A percentile compares a stretch with the other conserved stretches of the same genome.
phyloP scores from a whole-genome alignment of 2,329 filamentous ascomycete species.

The Penicillium paneum region DNA sequence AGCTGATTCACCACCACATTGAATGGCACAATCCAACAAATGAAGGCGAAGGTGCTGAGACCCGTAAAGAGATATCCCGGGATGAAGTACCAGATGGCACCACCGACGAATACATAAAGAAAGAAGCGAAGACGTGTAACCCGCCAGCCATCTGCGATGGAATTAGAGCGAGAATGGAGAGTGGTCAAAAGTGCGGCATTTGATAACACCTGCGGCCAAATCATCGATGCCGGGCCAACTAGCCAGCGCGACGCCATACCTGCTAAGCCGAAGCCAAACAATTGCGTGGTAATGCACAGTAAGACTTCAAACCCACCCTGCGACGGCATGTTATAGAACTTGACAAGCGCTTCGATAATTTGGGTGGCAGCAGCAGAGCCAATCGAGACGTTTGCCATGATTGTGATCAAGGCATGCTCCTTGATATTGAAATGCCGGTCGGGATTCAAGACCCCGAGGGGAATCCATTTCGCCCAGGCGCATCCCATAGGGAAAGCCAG shows the following conservation, averaged over 20 bases:
- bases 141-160: conserved; percentile 42
- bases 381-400: conserved; percentile 49
- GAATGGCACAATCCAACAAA: conserved; percentile 67
- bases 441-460: conserved; percentile 43
- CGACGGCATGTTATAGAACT: conserved; percentile 57
- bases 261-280: conserved; percentile 63
- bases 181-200: conserved; percentile 49
- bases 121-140: conserved; percentile 41
- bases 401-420: conserved; percentile 45
- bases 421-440: conserved; percentile 40
- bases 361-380: conserved; percentile 43
- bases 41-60: conserved; percentile 66
- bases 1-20: conserved; percentile 68
- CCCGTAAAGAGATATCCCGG: conserved; percentile 68
- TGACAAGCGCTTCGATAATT: conserved; percentile 38
- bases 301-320: conserved; percentile 60
- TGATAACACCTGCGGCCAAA: conserved; percentile 59
- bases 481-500: conserved; percentile 46
- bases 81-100: conserved; percentile 38
- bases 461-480: conserved; percentile 39
- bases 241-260: conserved; percentile 59
- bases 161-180: conserved; percentile 34
- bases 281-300: conserved; percentile 59
- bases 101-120: conserved; percentile 31
- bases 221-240: conserved; percentile 59